Conservation (phyloP, 768 basidiomycete genomes). For the Collybiopsis luxurians region DNA sequence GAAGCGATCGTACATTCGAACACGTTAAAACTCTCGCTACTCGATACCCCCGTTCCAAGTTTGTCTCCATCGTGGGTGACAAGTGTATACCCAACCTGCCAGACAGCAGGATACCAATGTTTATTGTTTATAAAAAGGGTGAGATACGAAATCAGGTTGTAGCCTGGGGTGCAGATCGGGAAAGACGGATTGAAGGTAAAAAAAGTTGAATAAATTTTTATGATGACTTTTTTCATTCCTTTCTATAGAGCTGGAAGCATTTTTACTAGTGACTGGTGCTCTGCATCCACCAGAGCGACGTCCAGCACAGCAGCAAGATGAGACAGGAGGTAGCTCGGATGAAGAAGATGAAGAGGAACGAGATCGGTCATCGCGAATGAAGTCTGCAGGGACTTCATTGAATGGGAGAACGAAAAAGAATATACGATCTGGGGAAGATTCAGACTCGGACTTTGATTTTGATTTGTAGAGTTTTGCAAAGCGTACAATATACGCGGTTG, state of each 20-base stretch:
- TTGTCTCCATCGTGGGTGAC: conserved; percentile 91
- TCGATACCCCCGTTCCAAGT: conserved; percentile 90
- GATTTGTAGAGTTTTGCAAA: conserved; percentile 43
- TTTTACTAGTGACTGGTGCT: conserved; percentile 62
- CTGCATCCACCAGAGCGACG: conserved; percentile 55
- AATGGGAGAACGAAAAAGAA: conserved; percentile 54
- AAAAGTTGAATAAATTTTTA: conserved; percentile 6
- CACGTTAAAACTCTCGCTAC: conserved; percentile 72
- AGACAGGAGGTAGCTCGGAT: conserved; percentile 37
- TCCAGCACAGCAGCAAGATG: conserved; percentile 17
- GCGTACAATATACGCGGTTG: no score
- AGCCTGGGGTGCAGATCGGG: conserved; percentile 79
- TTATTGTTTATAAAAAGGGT: conserved; percentile 92
- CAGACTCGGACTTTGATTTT: conserved; percentile 81
- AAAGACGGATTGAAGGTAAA: conserved; percentile 76
- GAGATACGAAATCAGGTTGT: conserved; percentile 84
- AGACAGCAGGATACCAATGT: conserved; percentile 85
- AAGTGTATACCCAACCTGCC: conserved; percentile 97
- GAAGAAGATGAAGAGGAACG: conserved; percentile 51
- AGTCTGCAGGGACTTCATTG: conserved; percentile 55
- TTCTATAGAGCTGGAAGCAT: conserved; percentile 78
- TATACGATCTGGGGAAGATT: conserved; percentile 36
- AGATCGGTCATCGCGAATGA: conserved; percentile 51
- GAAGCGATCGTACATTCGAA: conserved; percentile 71
- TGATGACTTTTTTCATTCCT: conserved; percentile 9